A percentile compares a stretch with the other conserved stretches of the same genome.
Conservation (phyloP, 179 eudicot species). For the Actinidia chinensis region DNA sequence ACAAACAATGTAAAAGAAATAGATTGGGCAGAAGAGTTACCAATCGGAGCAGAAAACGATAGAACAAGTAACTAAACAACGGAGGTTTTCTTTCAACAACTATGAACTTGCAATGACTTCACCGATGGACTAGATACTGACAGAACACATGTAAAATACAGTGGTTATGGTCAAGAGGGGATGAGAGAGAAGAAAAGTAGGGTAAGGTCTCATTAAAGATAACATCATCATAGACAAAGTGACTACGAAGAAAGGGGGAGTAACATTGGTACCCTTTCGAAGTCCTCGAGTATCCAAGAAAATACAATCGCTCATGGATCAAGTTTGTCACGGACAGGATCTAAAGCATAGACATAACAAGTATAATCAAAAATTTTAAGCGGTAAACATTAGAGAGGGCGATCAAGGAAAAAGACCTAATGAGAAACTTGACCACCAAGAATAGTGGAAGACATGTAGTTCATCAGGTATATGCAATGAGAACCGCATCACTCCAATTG, state of each 20-base stretch:
- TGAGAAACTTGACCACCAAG: too few relatives aligned
- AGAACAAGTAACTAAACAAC: not conserved
- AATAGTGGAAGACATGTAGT: too few relatives aligned
- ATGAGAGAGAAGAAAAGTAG: too few relatives aligned
- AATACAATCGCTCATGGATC: not conserved
- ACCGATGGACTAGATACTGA: not conserved
- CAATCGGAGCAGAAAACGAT: too few relatives aligned
- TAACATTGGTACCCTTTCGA: not conserved
- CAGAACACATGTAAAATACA: not conserved
- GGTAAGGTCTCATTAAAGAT: not conserved
- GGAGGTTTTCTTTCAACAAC: too few relatives aligned
- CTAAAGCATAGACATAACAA: not conserved
- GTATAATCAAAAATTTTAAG: too few relatives aligned
- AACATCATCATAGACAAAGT: not conserved
- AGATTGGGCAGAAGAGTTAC: not conserved
- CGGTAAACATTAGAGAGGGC: too few relatives aligned
- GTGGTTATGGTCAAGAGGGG: not conserved
- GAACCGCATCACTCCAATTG: too few relatives aligned
- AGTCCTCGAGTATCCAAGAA: not conserved
- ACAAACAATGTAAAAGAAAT: not conserved
- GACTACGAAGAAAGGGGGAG: not conserved
- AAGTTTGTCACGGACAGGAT: not conserved
- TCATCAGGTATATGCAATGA: too few relatives aligned
- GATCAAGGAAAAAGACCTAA: too few relatives aligned
- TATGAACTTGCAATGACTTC: not conserved